Conservation (phyloP, 257 asterid genomes). For the Fraxinus pennsylvanica region DNA sequence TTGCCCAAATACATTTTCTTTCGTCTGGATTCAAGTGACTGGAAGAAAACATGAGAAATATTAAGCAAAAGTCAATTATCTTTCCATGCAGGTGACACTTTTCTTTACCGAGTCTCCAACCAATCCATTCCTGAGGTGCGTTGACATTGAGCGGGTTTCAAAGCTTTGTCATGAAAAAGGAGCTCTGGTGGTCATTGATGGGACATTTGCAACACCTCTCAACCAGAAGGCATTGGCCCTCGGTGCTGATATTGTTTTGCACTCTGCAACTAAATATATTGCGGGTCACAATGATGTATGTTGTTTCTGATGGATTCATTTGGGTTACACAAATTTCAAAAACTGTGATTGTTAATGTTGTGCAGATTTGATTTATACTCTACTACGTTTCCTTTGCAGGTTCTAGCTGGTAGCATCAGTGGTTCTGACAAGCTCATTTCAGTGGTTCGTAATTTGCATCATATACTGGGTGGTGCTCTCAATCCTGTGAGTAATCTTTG, state of each 20-base stretch:
- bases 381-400: slow-evolving; percentile 44
- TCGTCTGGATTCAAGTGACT: not conserved
- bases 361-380: slow-evolving; percentile 10
- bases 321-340: not conserved
- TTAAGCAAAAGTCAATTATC: slow-evolving; percentile 4
- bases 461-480: slow-evolving; percentile 85
- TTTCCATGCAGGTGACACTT: slow-evolving; percentile 67
- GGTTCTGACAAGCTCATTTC: slow-evolving; percentile 79
- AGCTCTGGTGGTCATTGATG: slow-evolving; percentile 77
- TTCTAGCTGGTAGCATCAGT: slow-evolving; percentile 84
- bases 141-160: slow-evolving; percentile 83
- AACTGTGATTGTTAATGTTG: not conserved
- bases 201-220: slow-evolving; percentile 92
- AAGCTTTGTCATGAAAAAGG: slow-evolving; percentile 89
- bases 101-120: slow-evolving; percentile 95
- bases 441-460: slow-evolving; percentile 75
- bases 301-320: slow-evolving; percentile 3
- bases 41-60: not conserved
- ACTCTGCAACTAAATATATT: slow-evolving; percentile 85
- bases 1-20: slow-evolving; percentile 10
- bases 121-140: slow-evolving; percentile 89
- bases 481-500: slow-evolving; percentile 71
- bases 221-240: slow-evolving; percentile 93
- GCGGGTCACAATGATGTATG: slow-evolving; percentile 95
- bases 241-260: slow-evolving; percentile 88